Evolutionary conservation across 331 rosid species (phyloP), one percentile per base, ranked within the genome.

Genomic region (Dryas integrifolia): DNA sequence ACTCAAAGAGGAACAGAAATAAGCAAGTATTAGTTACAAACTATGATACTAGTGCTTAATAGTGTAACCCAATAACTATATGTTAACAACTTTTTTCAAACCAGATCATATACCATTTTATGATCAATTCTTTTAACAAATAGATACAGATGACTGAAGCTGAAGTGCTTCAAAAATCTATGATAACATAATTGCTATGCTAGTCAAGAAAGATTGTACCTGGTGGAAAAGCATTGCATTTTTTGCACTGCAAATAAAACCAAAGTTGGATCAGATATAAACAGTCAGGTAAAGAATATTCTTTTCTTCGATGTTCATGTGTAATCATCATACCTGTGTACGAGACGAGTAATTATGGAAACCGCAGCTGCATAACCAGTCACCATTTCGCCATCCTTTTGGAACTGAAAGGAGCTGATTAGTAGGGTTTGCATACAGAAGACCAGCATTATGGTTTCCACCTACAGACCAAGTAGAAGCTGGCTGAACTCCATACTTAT

Each of bases 301-400:
- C 24, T 73, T 56, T 58, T 7, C 46, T 39, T 30, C 7, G n/a
- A 69, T 64, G 45, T 59, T n/a, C 40, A 53, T 30, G 43, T 2
- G 48, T 73, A n/a, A 13, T 49, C 77, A 69, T 50, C 79, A 62
- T 43, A 95, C 98, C 90, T 95, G 93, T 11, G 88, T 82, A 52
- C 96, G 93, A 51, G 97, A 95, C 3, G 95, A 87, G 80, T 91
- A 95, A 76, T 95, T 95, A 72, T 95, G 98, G 77, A 95, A 95
- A 67, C 98, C 96, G 67, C 97, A 95, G 79, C 76, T 83, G 82
- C 98, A 95, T 63, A 95, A 26, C 98, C 98, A 95, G 73, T 95
- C 98, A 43, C 98, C 98, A 79, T 70, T 86, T 15, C 93, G 96
- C 97, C 97, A 95, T 12, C 93, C 97, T 74, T 86, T 95, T 7